Conservation (phyloP, 2,329 filamentous ascomycete genomes). For the Fusarium beomiforme region DNA sequence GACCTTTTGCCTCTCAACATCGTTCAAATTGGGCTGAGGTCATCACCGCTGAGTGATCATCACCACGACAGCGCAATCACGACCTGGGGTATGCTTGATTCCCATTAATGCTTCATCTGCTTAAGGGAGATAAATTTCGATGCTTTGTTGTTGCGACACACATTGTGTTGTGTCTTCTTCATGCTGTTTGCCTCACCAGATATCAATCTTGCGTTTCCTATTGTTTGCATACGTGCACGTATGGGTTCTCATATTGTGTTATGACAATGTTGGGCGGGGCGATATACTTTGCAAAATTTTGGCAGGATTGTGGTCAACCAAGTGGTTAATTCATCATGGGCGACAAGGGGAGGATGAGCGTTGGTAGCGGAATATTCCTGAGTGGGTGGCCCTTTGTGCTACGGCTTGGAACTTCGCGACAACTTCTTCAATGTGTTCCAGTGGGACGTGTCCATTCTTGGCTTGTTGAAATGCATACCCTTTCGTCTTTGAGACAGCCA, state of each 20-base stretch:
- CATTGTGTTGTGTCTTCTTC: not conserved
- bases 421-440: slow-evolving; percentile 8
- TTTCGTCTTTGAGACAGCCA: slow-evolving; percentile 21
- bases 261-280: slow-evolving; percentile 1
- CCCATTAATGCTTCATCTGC: not conserved
- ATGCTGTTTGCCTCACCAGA: not conserved
- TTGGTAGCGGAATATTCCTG: slow-evolving; percentile 4
- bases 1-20: slow-evolving; percentile 18
- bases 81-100: not conserved
- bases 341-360: slow-evolving; percentile 12
- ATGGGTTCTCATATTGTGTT: slow-evolving; percentile 1
- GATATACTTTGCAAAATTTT: slow-evolving; percentile 1
- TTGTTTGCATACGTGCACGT: not conserved
- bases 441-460: slow-evolving; percentile 16
- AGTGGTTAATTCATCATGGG: slow-evolving; percentile 20
- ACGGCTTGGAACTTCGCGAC: slow-evolving; percentile 13
- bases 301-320: slow-evolving; percentile 19
- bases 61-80: slow-evolving; percentile 11
- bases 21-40: slow-evolving; percentile 22
- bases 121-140: not conserved
- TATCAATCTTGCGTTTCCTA: slow-evolving; percentile 1
- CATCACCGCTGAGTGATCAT: slow-evolving; percentile 19
- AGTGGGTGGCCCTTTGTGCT: slow-evolving; percentile 8
- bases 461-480: not conserved
- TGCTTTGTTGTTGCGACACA: not conserved